phyloP scores from a whole-genome alignment of 73 alveolate species.

The Paramecium sexaurelia region DNA sequence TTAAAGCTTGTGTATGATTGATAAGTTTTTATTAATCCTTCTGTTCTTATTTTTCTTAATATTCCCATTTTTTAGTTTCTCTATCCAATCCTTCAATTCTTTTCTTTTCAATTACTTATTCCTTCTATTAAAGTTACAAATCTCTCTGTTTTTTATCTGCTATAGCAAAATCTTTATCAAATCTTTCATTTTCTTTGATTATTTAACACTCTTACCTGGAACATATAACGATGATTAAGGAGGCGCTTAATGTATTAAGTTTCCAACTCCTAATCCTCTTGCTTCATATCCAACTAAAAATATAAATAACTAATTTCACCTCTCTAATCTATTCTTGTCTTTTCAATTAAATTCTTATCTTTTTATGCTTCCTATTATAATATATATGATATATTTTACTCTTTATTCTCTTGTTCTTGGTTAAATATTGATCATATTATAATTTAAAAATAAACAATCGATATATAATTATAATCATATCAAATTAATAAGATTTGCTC shows the following conservation, averaged over 20 bases:
- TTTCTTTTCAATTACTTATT: background rate
- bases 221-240: constrained; percentile 13
- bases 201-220: background rate
- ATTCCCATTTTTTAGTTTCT: constrained; percentile 34
- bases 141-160: constrained; percentile 44
- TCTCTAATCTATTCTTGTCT: constrained; percentile 1
- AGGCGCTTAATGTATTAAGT: background rate
- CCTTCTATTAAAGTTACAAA: background rate
- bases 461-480: background rate
- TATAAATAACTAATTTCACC: background rate
- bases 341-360: constrained; percentile 12
- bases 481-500: background rate
- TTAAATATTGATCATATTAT: background rate
- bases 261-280: constrained; percentile 1
- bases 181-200: constrained; percentile 11
- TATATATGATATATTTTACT: background rate
- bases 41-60: background rate
- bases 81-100: constrained; percentile 20
- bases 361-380: background rate
- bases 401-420: constrained; percentile 41
- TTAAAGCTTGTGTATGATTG: background rate
- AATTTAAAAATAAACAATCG: background rate
- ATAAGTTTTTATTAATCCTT: background rate
- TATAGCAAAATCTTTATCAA: constrained; percentile 61
- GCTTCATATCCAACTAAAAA: constrained; percentile 7